Evolutionary conservation across 805 yeast genomes (phyloP).

Genomic region (Schwanniomyces vanrijiae): DNA sequence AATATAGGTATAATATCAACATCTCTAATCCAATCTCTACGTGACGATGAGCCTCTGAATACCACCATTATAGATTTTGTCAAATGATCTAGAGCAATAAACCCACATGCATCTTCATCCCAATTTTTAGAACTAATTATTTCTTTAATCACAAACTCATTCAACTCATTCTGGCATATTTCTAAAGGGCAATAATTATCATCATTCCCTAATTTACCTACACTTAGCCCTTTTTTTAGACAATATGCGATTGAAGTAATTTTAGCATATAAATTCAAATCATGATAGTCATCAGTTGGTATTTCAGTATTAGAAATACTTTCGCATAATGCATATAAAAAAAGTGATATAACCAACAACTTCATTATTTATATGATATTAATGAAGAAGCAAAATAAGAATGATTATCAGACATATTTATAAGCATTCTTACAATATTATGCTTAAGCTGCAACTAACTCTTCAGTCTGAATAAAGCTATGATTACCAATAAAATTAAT

Average conservation of each 20-base stretch:
- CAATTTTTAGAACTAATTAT: constrained; percentile 42
- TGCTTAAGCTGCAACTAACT: not conserved
- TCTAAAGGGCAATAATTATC: constrained; percentile 21
- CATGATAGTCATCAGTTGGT: constrained; percentile 13
- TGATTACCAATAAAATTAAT: too few species aligned
- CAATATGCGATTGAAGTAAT: constrained; percentile 40
- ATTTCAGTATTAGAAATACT: not conserved
- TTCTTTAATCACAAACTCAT: constrained; percentile 34
- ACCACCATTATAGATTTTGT: constrained; percentile 45
- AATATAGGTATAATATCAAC: constrained; percentile 45
- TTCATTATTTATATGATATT: not conserved
- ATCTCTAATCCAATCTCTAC: constrained; percentile 64
- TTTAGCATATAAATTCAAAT: constrained; percentile 32
- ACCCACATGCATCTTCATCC: constrained; percentile 55
- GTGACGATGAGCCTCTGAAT: constrained; percentile 64
- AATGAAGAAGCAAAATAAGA: not conserved
- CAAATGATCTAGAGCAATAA: constrained; percentile 48
- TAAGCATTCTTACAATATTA: not conserved
- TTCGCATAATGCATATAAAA: not conserved
- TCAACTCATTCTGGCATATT: constrained; percentile 21
- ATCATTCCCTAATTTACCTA: constrained; percentile 23
- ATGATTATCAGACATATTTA: too few species aligned
- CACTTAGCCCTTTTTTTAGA: constrained; percentile 25
- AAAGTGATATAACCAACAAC: not conserved
- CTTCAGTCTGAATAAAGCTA: too few species aligned